These are phyloP conservation scores for Candida maesae DNA, from an alignment of 805 yeast genomes.

Conservation along the genomic window DNA sequence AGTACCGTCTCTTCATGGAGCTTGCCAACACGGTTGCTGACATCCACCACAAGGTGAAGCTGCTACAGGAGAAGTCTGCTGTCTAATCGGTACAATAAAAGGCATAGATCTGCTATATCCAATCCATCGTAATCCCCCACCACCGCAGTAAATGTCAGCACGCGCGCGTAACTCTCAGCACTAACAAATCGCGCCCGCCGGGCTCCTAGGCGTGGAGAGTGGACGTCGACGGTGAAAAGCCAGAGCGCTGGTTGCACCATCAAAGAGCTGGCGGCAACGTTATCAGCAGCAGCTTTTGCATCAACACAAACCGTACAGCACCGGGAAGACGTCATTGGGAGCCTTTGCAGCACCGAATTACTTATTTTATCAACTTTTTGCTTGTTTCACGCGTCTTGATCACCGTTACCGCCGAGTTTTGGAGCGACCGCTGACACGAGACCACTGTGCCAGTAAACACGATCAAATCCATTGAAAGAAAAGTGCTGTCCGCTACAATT, in stretches of 20 bases:
- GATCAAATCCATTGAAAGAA: too few species aligned
- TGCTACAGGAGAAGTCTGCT: slow-evolving; percentile 19
- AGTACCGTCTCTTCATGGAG: slow-evolving; percentile 69
- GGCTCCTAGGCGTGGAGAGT: background rate
- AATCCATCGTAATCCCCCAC: too few species aligned
- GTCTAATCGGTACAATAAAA: background rate
- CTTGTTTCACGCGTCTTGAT: too few species aligned
- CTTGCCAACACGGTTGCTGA: slow-evolving; percentile 71
- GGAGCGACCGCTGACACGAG: too few species aligned
- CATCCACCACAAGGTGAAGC: slow-evolving; percentile 51
- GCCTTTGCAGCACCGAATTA: too few species aligned
- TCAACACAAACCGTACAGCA: background rate
- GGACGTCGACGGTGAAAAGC: slow-evolving; percentile 11
- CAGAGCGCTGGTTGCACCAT: background rate
- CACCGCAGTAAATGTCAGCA: background rate
- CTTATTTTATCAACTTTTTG: background rate
- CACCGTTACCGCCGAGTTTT: too few species aligned
- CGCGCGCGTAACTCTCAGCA: background rate
- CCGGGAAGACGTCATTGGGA: background rate
- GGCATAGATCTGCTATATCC: too few species aligned
- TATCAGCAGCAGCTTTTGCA: too few species aligned
- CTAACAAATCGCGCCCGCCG: background rate
- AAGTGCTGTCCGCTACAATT: too few species aligned
- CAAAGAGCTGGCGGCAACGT: too few species aligned
- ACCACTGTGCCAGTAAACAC: too few species aligned